These are phyloP conservation scores for Candida sp. DNA, from an alignment of 1,139 yeast species.

Conservation along the genomic window DNA sequence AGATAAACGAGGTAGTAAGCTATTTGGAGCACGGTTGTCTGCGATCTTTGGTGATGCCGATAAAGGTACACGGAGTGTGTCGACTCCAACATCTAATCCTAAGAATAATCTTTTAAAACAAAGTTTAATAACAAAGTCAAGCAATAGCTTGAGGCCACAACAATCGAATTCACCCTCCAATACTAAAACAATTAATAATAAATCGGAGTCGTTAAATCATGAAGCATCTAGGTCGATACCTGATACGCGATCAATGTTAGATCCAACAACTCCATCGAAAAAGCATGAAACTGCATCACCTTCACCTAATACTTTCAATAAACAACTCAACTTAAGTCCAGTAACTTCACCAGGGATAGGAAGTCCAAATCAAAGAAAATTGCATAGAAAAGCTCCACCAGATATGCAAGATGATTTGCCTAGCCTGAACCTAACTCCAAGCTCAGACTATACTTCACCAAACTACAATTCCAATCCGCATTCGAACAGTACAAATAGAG, in stretches of 20 bases:
- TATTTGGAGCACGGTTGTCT: constrained; percentile 24
- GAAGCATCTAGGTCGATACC: background rate
- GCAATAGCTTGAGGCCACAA: background rate
- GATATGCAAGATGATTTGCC: constrained; percentile 10
- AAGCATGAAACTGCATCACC: background rate
- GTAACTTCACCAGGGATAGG: background rate
- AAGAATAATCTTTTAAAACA: constrained; percentile 1
- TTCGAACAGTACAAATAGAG: background rate
- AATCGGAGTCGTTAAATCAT: background rate
- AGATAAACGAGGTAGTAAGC: constrained; percentile 13
- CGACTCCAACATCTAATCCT: constrained; percentile 3
- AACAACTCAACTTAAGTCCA: background rate
- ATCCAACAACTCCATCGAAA: background rate
- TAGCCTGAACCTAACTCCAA: background rate
- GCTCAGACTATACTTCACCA: constrained; percentile 5
- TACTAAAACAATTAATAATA: background rate
- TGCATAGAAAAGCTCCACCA: constrained; percentile 23
- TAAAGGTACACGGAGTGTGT: background rate
- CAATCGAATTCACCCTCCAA: background rate
- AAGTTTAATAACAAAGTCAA: background rate
- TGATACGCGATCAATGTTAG: background rate
- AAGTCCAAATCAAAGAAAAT: constrained; percentile 1
- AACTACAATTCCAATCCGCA: constrained; percentile 1
- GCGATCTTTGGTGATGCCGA: constrained; percentile 17
- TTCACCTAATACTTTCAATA: background rate